Evolutionary conservation across 2,329 filamentous ascomycete genomes (phyloP).

Genomic region (Neonectria coccinea): DNA sequence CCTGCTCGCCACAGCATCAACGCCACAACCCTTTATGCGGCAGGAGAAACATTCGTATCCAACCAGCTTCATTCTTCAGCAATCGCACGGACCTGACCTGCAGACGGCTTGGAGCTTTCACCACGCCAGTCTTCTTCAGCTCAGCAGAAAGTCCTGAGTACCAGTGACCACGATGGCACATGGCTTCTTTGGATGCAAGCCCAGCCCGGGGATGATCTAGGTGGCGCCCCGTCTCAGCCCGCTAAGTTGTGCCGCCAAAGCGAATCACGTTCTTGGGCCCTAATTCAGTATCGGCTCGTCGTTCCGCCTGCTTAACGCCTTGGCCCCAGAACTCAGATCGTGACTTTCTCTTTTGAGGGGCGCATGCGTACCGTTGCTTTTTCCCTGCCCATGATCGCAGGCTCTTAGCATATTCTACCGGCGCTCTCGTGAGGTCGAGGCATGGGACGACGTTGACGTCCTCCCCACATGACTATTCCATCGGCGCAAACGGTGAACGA

Average conservation of each 20-base stretch:
- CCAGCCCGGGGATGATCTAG: constrained; percentile 30
- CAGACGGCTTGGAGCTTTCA: constrained; percentile 27
- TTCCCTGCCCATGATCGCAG: constrained; percentile 16
- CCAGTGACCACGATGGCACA: constrained; percentile 2
- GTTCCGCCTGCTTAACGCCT: constrained; percentile 26
- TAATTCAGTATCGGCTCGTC: constrained; percentile 32
- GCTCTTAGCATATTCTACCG: constrained; percentile 1
- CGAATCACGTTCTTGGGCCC: constrained; percentile 35
- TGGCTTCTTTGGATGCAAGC: constrained; percentile 25
- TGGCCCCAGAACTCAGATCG: constrained; percentile 17
- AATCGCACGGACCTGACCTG: constrained; percentile 40
- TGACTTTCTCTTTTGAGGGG: constrained; percentile 9
- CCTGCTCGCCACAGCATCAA: constrained; percentile 34
- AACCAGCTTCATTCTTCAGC: constrained; percentile 20
- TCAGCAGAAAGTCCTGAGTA: constrained; percentile 22
- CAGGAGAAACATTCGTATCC: constrained; percentile 27
- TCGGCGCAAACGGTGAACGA: constrained; percentile 9
- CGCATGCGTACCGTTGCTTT: constrained; percentile 9
- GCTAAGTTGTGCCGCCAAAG: constrained; percentile 9
- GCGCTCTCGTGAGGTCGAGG: constrained; percentile 4
- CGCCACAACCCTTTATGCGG: constrained; percentile 35
- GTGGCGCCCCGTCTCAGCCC: constrained; percentile 32
- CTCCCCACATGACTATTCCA: constrained; percentile 5
- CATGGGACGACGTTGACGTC: neutral
- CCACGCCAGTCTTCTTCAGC: constrained; percentile 22